Percentiles rank a stretch among this genome's conserved stretches.
Evolutionary conservation across 345 rosid genomes (phyloP).

Genomic region (Eucalyptus cladocalyx): DNA sequence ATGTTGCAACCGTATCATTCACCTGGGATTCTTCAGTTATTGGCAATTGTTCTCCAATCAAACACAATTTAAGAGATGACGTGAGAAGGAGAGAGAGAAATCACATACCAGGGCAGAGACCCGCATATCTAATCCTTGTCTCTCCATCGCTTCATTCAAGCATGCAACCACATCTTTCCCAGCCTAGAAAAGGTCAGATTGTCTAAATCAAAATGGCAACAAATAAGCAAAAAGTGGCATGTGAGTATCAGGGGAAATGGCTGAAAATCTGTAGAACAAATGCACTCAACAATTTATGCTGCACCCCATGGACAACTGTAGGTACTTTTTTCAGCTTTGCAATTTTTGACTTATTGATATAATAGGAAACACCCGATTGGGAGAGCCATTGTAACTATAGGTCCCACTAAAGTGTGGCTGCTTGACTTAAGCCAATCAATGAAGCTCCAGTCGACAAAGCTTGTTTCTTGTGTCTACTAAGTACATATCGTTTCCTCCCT

Average conservation of each 20-base stretch:
- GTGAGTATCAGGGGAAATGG: background rate
- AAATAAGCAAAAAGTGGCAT: background rate
- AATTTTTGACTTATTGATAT: background rate
- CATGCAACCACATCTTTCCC: constrained; percentile 76
- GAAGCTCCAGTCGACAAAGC: background rate
- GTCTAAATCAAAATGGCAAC: background rate
- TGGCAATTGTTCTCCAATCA: background rate
- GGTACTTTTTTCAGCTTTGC: background rate
- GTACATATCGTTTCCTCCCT: background rate
- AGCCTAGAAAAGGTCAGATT: constrained; percentile 24
- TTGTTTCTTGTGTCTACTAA: background rate
- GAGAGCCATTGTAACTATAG: background rate
- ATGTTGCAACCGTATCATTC: constrained; percentile 69
- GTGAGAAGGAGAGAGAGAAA: background rate
- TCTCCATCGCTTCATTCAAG: constrained; percentile 73
- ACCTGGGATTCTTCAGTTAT: constrained; percentile 22
- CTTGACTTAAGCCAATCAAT: background rate
- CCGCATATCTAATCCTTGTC: constrained; percentile 51
- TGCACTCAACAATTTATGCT: background rate
- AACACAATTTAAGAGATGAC: background rate
- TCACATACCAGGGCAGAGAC: constrained; percentile 68
- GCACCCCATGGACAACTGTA: background rate
- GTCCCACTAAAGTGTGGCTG: background rate
- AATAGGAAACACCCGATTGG: background rate
- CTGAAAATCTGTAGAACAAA: background rate